Base-by-base conservation (phyloP, 768 basidiomycete genomes). In the Suillus spraguei region DNA sequence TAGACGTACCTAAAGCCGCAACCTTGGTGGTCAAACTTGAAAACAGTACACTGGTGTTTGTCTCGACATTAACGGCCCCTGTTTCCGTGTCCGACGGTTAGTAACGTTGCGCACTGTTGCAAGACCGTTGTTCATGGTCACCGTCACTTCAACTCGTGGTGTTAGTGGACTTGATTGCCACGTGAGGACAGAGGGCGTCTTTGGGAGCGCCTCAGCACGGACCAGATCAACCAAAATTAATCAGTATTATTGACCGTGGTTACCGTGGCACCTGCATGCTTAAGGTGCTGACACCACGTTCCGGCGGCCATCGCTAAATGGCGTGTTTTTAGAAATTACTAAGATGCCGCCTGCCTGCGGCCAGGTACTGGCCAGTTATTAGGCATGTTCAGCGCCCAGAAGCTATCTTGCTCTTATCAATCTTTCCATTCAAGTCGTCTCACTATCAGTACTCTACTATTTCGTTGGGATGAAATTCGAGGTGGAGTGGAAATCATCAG, bases 401-500 rank as follows among this genome's bases (percentile, higher is more conserved):
- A 38, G 13, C 13, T n/a, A 16, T 38, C 16, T 58, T 6, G 10
- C 55, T 58, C 17, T 28, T 39, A 41, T 38, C 55, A 14, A 41
- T 41, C 17, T 58, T 58, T 58, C 39, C 41, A 10, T 41, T 24
- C 28, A 28, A 28, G 28, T 28, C 28, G 10, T 58, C 28, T 58
- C 56, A 20, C 13, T 58, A 58, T 58, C 39, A 20, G 5, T 20
- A 58, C 28, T 24, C 10, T 39, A 16, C 16, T 28, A 39, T 56
- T 36, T 36, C 35, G 16, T 33, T 46, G 20, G 28, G 14, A 74
- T 73, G 70, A 62, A 58, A 39, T 65, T 77, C 10, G 63, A 76
- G 55, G 72, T 76, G 39, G 74, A 76, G 61, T 76, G 74, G 74
- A 73, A 77, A 50, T 71, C 74, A 44, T 70, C 76, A 39, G 74